Evolutionary conservation across 805 yeast species (phyloP).

Genomic region (Grigorovia yakushimaensis): DNA sequence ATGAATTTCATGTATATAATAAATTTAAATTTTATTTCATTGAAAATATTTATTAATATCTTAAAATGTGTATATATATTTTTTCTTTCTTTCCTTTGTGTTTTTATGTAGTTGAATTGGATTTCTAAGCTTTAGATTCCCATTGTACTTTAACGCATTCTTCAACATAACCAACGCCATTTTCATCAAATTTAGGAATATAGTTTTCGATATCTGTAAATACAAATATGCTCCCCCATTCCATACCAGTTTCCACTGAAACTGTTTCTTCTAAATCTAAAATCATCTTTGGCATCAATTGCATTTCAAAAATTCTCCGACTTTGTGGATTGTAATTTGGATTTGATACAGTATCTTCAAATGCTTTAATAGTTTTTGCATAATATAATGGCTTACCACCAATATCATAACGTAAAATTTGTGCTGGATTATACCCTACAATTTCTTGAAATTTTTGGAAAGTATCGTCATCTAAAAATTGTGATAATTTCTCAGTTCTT

Average conservation of each 20-base stretch:
- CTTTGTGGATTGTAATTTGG: slow-evolving; percentile 56
- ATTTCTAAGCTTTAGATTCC: slow-evolving; percentile 38
- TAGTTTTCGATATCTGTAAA: slow-evolving; percentile 67
- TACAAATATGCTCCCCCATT: slow-evolving; percentile 91
- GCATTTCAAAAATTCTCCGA: slow-evolving; percentile 65
- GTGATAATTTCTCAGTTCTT: slow-evolving; percentile 40
- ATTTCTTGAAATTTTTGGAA: slow-evolving; percentile 72
- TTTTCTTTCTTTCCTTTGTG: background rate
- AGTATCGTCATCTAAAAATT: slow-evolving; percentile 58
- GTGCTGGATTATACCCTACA: slow-evolving; percentile 74
- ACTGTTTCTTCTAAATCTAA: slow-evolving; percentile 58
- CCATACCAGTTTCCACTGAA: slow-evolving; percentile 68
- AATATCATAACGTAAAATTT: slow-evolving; percentile 75
- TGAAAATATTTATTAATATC: no score
- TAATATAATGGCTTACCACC: slow-evolving; percentile 73
- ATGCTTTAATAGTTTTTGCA: slow-evolving; percentile 35
- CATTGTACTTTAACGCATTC: slow-evolving; percentile 84
- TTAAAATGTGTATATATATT: slow-evolving; percentile 1
- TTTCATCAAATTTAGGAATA: slow-evolving; percentile 44
- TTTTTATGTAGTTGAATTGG: background rate
- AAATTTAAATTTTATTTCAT: no score
- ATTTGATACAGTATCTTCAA: slow-evolving; percentile 38
- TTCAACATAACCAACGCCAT: slow-evolving; percentile 68
- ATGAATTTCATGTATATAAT: slow-evolving; percentile 6
- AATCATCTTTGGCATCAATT: slow-evolving; percentile 89